Evolutionary conservation across 164 flowering plant genomes (phyloP).

Genomic region (Magnolia officinalis): DNA sequence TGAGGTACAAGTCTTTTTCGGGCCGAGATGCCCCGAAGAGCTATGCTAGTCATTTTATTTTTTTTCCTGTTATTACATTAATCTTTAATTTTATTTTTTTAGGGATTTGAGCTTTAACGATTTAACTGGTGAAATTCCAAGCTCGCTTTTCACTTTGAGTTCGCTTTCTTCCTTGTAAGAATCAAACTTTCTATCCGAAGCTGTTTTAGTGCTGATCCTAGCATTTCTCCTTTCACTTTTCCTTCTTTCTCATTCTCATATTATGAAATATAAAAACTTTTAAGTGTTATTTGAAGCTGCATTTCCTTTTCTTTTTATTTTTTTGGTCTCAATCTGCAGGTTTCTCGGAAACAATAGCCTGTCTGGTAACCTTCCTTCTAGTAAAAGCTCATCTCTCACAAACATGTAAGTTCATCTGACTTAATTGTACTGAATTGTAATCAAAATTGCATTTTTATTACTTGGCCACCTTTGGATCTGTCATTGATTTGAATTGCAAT

Average conservation of each 20-base stretch:
- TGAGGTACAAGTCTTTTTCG: neutral
- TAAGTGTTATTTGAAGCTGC: neutral
- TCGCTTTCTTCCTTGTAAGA: constrained; percentile 58
- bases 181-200: neutral
- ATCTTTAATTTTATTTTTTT: neutral
- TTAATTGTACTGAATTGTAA: neutral
- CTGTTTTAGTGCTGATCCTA: neutral
- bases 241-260: too few relatives aligned
- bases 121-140: constrained; percentile 54
- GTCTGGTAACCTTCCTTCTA: constrained; percentile 49
- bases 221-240: too few relatives aligned
- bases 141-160: constrained; percentile 48
- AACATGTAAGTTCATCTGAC: constrained; percentile 42
- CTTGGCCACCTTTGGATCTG: too few relatives aligned
- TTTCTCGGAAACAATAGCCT: constrained; percentile 75
- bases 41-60: neutral
- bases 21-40: neutral
- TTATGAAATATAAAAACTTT: too few relatives aligned
- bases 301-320: neutral
- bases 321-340: constrained; percentile 30
- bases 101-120: constrained; percentile 92
- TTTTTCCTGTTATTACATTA: neutral
- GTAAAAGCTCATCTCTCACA: constrained; percentile 37
- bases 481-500: too few relatives aligned
- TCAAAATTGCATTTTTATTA: too few relatives aligned